A percentile compares a stretch with the other conserved stretches of the same genome.
These are phyloP conservation scores for Isoetes taiwanensis DNA, from an alignment of 75 land plant genomes.

Conservation along the genomic window DNA sequence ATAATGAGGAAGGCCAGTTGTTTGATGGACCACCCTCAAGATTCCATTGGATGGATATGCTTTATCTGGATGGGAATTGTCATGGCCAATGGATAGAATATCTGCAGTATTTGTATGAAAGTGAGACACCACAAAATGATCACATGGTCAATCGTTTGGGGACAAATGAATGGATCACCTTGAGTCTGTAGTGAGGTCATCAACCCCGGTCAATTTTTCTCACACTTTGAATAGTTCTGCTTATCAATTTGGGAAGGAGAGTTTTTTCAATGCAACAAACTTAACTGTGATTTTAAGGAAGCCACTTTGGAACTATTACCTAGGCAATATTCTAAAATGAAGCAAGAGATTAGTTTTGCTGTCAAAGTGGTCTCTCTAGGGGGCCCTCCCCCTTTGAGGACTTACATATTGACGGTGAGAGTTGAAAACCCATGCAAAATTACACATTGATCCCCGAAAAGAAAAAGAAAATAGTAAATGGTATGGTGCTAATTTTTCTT, in stretches of 20 bases:
- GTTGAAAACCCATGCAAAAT: slow-evolving; percentile 46
- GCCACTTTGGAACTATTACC: too few species aligned
- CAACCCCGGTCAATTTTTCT: too few species aligned
- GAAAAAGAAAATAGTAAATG: slow-evolving; percentile 53
- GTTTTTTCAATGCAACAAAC: too few species aligned
- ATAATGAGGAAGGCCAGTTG: too few species aligned
- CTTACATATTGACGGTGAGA: slow-evolving; percentile 60
- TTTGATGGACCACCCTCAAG: too few species aligned
- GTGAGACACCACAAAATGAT: slow-evolving; percentile 47
- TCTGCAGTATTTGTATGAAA: slow-evolving; percentile 43
- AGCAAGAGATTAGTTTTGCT: too few species aligned
- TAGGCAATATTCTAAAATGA: too few species aligned
- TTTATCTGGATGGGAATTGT: slow-evolving; percentile 48
- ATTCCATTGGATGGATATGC: slow-evolving; percentile 72
- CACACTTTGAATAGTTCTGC: too few species aligned
- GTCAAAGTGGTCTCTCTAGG: too few species aligned
- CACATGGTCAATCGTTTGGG: slow-evolving; percentile 64
- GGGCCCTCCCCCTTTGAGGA: slow-evolving; percentile 21
- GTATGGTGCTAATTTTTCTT: slow-evolving; percentile 21
- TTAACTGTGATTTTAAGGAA: too few species aligned
- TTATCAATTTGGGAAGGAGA: too few species aligned
- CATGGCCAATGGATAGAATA: slow-evolving; percentile 51
- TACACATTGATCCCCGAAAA: slow-evolving; percentile 41
- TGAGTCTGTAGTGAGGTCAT: slow-evolving; percentile 74
- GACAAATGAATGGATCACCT: slow-evolving; percentile 62